Evolutionary conservation across 129 eudicot genomes (phyloP).

Genomic region (Flaveria bidentis): DNA sequence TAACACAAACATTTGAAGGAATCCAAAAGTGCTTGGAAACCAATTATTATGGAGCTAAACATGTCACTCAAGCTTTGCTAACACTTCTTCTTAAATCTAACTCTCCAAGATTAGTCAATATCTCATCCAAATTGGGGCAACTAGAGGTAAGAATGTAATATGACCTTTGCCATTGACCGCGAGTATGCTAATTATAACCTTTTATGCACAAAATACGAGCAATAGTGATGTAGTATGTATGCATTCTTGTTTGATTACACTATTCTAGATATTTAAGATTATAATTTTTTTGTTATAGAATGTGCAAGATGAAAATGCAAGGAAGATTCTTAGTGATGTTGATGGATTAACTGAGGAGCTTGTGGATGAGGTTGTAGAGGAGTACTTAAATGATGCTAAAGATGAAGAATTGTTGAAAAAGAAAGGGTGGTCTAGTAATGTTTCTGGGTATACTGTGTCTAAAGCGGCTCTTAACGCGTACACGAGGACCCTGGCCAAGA

Average conservation of each 20-base stretch:
- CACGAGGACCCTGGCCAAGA: conserved; percentile 50
- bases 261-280: background rate
- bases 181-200: background rate
- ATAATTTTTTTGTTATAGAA: conserved; percentile 30
- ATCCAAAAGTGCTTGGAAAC: conserved; percentile 42
- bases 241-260: background rate
- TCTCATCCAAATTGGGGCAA: conserved; percentile 44
- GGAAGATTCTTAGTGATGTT: conserved; percentile 29
- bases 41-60: conserved; percentile 46
- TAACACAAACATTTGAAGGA: conserved; percentile 39
- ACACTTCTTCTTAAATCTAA: conserved; percentile 39
- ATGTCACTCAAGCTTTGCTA: conserved; percentile 41
- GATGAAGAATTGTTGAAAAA: conserved; percentile 32
- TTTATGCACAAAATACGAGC: conserved; percentile 15
- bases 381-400: conserved; percentile 38
- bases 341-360: conserved; percentile 46
- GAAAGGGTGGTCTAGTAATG: conserved; percentile 46
- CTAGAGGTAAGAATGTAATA: conserved; percentile 40
- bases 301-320: conserved; percentile 39
- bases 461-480: conserved; percentile 59
- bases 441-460: conserved; percentile 46
- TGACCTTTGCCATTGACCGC: background rate
- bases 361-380: conserved; percentile 44
- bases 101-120: conserved; percentile 43
- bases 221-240: background rate